Evolutionary conservation across 257 asterid species (phyloP).

Genomic region (Solanum piurae): DNA sequence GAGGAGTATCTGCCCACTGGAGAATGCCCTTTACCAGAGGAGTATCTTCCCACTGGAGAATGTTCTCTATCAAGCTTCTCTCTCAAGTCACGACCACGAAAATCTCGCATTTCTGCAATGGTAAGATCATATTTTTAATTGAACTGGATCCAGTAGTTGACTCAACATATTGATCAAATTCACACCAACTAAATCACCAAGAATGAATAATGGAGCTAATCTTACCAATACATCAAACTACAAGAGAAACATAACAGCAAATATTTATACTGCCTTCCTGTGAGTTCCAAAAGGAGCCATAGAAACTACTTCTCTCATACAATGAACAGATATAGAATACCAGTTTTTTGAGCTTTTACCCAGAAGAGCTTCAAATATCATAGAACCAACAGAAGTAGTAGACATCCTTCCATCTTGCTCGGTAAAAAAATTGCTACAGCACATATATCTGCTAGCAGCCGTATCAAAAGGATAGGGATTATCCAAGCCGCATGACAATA

Average conservation of each 20-base stretch:
- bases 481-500: constrained; percentile 22
- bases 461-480: constrained; percentile 17
- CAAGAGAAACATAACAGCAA: constrained; percentile 51
- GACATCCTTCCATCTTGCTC: constrained; percentile 36
- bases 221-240: constrained; percentile 63
- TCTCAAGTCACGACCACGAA: constrained; percentile 63
- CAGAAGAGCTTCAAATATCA: constrained; percentile 38
- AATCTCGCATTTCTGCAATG: constrained; percentile 58
- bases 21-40: constrained; percentile 44
- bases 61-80: constrained; percentile 62
- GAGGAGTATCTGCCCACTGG: constrained; percentile 44
- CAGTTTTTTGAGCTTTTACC: constrained; percentile 33
- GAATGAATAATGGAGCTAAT: constrained; percentile 16
- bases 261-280: constrained; percentile 56
- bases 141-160: constrained; percentile 1
- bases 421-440: constrained; percentile 25
- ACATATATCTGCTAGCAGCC: constrained; percentile 37
- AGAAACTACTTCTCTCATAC: constrained; percentile 41
- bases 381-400: constrained; percentile 43
- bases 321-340: constrained; percentile 39
- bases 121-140: constrained; percentile 2
- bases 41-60: constrained; percentile 51
- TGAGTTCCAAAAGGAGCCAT: constrained; percentile 51
- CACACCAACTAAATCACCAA: constrained; percentile 16
- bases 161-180: neutral